phyloP scores from a whole-genome alignment of 805 yeast genomes.

The Candida nanaspora region DNA sequence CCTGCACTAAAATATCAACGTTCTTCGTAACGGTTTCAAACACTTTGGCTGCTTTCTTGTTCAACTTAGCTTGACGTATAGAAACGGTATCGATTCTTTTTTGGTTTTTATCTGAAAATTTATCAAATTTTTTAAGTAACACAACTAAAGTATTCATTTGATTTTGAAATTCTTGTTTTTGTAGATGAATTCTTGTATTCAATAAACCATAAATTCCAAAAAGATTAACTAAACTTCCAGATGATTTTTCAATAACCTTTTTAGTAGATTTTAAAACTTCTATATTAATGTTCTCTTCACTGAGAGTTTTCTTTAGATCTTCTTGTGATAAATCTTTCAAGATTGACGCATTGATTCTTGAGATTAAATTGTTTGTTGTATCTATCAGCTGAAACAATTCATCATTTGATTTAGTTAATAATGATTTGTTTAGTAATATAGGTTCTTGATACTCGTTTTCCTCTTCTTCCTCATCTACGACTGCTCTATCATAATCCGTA shows the following conservation, averaged over 20 bases:
- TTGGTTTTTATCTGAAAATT: too few relatives aligned
- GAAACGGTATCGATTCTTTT: too few relatives aligned
- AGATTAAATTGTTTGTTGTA: not conserved
- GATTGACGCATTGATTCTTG: not conserved
- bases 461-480: too few relatives aligned
- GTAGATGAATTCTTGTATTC: not conserved
- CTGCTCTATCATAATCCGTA: too few relatives aligned
- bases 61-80: not conserved
- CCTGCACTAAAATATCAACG: conserved; percentile 31
- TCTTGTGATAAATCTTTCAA: not conserved
- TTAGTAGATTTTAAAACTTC: not conserved
- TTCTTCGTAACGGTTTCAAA: not conserved
- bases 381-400: not conserved
- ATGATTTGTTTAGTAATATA: not conserved
- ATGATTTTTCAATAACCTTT: not conserved
- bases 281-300: not conserved
- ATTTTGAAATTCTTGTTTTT: not conserved
- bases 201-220: not conserved
- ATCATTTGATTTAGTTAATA: not conserved
- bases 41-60: not conserved
- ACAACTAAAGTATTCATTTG: not conserved
- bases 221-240: not conserved
- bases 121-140: not conserved
- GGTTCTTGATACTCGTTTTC: too few relatives aligned
- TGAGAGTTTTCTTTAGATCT: not conserved